Evolutionary conservation across 2,329 filamentous ascomycete species (phyloP).

Genomic region (Epichloe sp.): DNA sequence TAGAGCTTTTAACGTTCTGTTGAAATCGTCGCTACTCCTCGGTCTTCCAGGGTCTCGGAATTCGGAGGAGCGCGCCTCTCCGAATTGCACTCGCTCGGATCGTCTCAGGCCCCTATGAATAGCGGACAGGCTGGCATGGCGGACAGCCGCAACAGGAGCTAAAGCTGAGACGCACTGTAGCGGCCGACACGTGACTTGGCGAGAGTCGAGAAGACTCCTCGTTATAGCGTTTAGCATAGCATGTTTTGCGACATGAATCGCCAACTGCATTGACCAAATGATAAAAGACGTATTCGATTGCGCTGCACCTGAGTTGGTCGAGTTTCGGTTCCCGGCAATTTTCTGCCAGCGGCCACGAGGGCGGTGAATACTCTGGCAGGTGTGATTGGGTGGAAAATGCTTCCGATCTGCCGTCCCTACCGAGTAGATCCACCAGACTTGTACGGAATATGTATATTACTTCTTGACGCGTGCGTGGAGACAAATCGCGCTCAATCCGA

Average conservation of each 20-base stretch:
- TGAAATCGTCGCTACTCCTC: conserved; percentile 3
- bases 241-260: conserved; percentile 8
- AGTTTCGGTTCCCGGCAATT: conserved; percentile 6
- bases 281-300: not conserved
- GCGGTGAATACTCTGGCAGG: not conserved
- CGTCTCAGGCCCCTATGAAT: conserved; percentile 53
- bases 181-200: conserved; percentile 6
- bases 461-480: not conserved
- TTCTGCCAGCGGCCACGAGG: conserved; percentile 13
- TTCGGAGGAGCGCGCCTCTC: conserved; percentile 9
- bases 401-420: not conserved
- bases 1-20: conserved; percentile 14
- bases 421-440: not conserved
- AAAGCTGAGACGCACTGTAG: not conserved
- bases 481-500: not conserved
- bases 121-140: conserved; percentile 40
- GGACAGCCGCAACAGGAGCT: conserved; percentile 6
- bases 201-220: conserved; percentile 12
- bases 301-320: not conserved
- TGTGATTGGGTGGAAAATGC: not conserved
- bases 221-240: conserved; percentile 17
- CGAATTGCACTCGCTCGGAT: conserved; percentile 24
- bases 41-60: conserved; percentile 7
- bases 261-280: not conserved
- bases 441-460: not conserved